These are phyloP conservation scores for Arachis hypogaea DNA, from an alignment of 306 rosid species.

Conservation along the genomic window DNA sequence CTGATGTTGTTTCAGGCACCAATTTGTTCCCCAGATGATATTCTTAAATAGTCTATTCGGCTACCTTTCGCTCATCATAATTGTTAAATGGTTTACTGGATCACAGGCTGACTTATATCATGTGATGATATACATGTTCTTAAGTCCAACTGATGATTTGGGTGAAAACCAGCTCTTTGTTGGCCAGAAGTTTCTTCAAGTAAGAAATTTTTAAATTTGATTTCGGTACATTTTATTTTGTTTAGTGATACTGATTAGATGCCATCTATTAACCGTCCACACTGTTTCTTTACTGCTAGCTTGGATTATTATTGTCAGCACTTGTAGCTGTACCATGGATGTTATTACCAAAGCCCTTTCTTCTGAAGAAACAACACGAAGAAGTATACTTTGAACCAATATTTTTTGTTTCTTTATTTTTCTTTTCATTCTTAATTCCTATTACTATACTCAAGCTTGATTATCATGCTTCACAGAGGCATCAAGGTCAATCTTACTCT, in stretches of 20 bases:
- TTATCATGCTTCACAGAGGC: constrained; percentile 49
- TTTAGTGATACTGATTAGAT: constrained; percentile 17
- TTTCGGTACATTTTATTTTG: constrained; percentile 25
- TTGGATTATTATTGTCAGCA: constrained; percentile 72
- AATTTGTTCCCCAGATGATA: constrained; percentile 85
- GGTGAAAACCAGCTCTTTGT: constrained; percentile 89
- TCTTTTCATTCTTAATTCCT: constrained; percentile 3
- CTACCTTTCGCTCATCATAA: constrained; percentile 79
- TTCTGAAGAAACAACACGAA: constrained; percentile 72
- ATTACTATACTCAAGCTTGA: constrained; percentile 9
- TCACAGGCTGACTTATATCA: constrained; percentile 92
- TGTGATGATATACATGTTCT: constrained; percentile 95
- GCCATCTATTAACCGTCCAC: constrained; percentile 35
- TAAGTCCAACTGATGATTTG: constrained; percentile 86
- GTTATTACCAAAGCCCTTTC: constrained; percentile 94
- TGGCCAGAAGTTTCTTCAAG: constrained; percentile 95
- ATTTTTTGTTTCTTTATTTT: neutral
- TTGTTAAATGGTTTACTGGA: constrained; percentile 88
- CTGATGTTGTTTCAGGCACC: constrained; percentile 70
- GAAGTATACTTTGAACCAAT: constrained; percentile 57
- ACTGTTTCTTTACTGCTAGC: constrained; percentile 46
- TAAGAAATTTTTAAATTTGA: constrained; percentile 39
- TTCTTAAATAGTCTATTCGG: constrained; percentile 92
- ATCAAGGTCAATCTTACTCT: constrained; percentile 72
- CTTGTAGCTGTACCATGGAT: constrained; percentile 95